Conservation (phyloP, 139 green algal species). For the Volvox africanus region DNA sequence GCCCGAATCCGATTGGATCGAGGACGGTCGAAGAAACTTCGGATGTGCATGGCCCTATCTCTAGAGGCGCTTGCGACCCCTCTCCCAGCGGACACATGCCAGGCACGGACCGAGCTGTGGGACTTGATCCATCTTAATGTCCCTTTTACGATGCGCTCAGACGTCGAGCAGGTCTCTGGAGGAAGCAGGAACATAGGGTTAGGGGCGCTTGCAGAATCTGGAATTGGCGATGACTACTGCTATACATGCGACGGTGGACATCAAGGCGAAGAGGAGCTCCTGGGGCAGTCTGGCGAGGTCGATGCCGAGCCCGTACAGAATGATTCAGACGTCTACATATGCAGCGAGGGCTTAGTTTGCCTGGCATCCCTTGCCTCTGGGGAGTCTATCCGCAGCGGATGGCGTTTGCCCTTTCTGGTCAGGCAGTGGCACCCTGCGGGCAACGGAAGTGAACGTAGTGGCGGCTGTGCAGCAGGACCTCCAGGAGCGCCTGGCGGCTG, state of each 20-base stretch:
- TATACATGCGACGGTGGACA: background rate
- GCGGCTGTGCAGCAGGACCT: background rate
- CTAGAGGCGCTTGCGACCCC: background rate
- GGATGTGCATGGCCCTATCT: background rate
- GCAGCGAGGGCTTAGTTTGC: background rate
- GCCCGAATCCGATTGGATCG: background rate
- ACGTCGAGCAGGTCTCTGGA: too few species aligned
- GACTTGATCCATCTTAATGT: slow-evolving; percentile 2
- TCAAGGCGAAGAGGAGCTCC: background rate
- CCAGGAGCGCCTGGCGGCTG: background rate
- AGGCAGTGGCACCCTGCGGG: background rate
- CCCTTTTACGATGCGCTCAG: background rate
- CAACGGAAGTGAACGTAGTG: background rate
- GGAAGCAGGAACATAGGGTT: too few species aligned
- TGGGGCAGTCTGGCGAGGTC: background rate
- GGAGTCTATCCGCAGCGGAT: background rate
- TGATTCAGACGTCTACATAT: slow-evolving; percentile 35
- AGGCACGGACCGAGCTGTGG: background rate
- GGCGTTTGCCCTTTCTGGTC: slow-evolving; percentile 7
- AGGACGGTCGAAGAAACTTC: background rate
- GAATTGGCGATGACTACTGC: background rate
- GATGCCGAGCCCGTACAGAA: background rate
- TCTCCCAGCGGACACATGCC: background rate
- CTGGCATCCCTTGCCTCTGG: background rate
- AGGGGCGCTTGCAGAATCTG: background rate